Evolutionary conservation across 2,329 filamentous ascomycete species (phyloP), one percentile per base, ranked within the genome.

Genomic region (Alternaria sp.): DNA sequence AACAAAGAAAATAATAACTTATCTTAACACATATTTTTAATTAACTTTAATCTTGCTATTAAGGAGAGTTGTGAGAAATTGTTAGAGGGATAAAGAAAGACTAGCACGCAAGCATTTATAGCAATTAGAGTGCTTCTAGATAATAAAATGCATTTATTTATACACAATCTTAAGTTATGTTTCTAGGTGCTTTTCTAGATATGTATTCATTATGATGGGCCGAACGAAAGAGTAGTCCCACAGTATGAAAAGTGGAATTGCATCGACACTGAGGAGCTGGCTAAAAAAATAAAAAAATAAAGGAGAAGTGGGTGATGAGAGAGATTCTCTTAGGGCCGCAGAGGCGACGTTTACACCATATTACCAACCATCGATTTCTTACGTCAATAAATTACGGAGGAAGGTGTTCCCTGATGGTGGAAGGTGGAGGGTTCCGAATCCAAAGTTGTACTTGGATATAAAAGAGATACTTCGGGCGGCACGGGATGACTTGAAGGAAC

Each of bases 121-220:
- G 79, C 79, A 5, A 81, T 83, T 54, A 77, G 80, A 0, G 72
- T 71, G 3, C 76, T 84, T 37, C 57, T 76, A 6, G 54, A 67
- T 17, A 37, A 73, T 11, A 76, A 82, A 64, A 58, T 78, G 40
- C 77, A 83, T 66, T 80, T 73, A 1, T 82, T 81, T 31, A 82
- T 82, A 72, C 77, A 84, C 63, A 77, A 83, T 60, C 74, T 82
- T 13, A 79, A 83, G 65, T 84, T 79, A 3, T 83, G 83, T 58
- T 83, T 82, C 66, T 83, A 71, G 80, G 78, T 83, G 2, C 64
- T 82, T 0, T 80, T 83, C 60, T 83, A 74, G 80, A 75, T 81
- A 52, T 77, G 82, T 61, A 57, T 81, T 80, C 42, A 81, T 80
- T 81, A 77, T 55, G 56, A 78, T n/a, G 73, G 72, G 13, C 68